Base-by-base conservation (phyloP, 768 basidiomycete species). In the Paxillus ammoniavirescens region DNA sequence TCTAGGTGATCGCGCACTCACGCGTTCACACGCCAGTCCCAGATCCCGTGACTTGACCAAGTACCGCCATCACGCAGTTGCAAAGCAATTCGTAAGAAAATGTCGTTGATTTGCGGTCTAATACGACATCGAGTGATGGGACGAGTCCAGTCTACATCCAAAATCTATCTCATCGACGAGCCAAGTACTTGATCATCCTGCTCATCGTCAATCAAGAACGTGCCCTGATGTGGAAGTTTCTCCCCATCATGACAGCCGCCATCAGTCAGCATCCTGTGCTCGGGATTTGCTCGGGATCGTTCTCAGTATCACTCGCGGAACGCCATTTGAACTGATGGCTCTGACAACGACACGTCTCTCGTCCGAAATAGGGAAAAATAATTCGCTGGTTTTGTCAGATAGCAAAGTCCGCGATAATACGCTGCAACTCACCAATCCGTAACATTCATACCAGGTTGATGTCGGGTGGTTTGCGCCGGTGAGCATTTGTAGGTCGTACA, bases 401-500 rank as follows among this genome's bases (percentile, higher is more conserved):
- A 28, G 4, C 14, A 9, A 21, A 28, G 5, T 30, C 42, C 42
- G 28, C 21, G 38, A 15, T n/a, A 9, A 42, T 18, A 37, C 8
- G 9, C 15, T 10, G 4, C 8, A 15, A 47, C 51, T 12, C 44
- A 43, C 37, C 40, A 35, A 36, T 42, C 37, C 31, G 18, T 26
- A 6, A 52, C 23, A 30, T 42, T 47, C 17, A 23, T 12, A 56
- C 79, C 26, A 26, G 80, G 69, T 40, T 81, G 79, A 18, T 59
- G 62, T 37, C 73, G 45, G 26, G 71, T 74, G 7, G 71, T 1
- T 73, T 2, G 75, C 77, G 13, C 78, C 78, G 44, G 81, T 75
- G 46, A 80, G 70, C 51, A 79, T 69, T n/a, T 67, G 61, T 12
- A 69, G 56, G 15, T 73, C 75, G 58, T 80, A 78, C 59, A 80